Base-by-base conservation (phyloP, 805 yeast genomes). In the Torulaspora franciscae region DNA sequence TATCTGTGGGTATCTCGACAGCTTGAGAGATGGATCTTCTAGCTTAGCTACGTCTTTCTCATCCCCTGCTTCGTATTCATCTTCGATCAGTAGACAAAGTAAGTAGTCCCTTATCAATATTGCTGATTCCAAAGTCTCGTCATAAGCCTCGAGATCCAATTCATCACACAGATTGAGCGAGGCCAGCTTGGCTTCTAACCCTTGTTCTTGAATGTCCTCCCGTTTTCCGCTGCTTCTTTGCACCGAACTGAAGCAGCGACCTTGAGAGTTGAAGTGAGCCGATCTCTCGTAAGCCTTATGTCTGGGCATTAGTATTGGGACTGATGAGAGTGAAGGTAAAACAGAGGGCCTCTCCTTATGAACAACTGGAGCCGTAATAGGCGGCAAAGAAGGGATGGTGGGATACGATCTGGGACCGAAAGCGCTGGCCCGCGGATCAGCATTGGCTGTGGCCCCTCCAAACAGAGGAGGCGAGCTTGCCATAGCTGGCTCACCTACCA, bases 71-170 rank as follows among this genome's bases (percentile, higher is more conserved):
- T 48, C 53, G 26, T 38, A 54, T 15, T 57, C 59, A 14, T 61
- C 60, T 44, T 63, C 67, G 32, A 61, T 42, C 37, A 62, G 40
- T 10, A 56, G 46, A 37, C 66, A 63, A 13, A 62, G 40, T 37
- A 60, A 41, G 42, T 60, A 64, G 47, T 62, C 66, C 30, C 48
- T 58, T 14, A 62, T 52, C 19, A 57, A 36, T 28, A 57, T 52
- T 13, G 60, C 63, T 14, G 44, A 47, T 6, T 46, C 47, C n/a
- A 52, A 49, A 10, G 50, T 37, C 3, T 52, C 54, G 11, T 44
- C 34, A 34, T 54, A 51, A 10, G 48, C 54, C 14, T 47, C 47
- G 4, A 25, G 13, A 7, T 44, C 48, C 5, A 35, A 13, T n/a
- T 30, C 37, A 9, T 40, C 44, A 15, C 39, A 42, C 15, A 32